Evolutionary conservation across 345 rosid species (phyloP).

Genomic region (Euclidium syriacum): DNA sequence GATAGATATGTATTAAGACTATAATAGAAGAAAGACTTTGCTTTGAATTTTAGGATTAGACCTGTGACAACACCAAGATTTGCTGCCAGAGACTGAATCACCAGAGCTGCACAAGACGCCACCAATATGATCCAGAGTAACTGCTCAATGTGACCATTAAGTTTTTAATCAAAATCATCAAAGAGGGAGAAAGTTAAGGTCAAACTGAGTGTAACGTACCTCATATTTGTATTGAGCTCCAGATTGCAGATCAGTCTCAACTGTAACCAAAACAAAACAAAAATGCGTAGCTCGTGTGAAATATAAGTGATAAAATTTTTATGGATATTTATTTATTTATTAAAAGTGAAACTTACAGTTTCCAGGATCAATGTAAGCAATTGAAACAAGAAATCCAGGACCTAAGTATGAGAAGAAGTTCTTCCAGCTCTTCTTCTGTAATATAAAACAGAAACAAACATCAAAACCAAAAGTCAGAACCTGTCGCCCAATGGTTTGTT

Average conservation of each 20-base stretch:
- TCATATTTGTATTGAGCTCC: conserved; percentile 80
- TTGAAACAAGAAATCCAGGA: conserved; percentile 86
- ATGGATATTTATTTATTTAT: not conserved
- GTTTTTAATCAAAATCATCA: not conserved
- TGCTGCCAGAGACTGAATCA: conserved; percentile 78
- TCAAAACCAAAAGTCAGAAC: conserved; percentile 8
- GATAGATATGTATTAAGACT: not conserved
- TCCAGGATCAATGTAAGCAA: conserved; percentile 93
- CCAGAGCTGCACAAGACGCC: conserved; percentile 76
- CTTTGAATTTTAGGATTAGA: not conserved
- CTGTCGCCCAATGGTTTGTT: no score
- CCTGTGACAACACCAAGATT: conserved; percentile 84
- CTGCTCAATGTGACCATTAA: conserved; percentile 30
- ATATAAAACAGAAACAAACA: not conserved
- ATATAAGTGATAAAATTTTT: not conserved
- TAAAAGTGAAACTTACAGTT: conserved; percentile 57
- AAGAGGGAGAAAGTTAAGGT: not conserved
- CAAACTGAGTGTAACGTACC: conserved; percentile 32
- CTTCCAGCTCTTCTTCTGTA: conserved; percentile 76
- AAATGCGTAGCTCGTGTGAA: not conserved
- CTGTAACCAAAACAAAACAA: conserved; percentile 40
- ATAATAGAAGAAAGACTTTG: not conserved
- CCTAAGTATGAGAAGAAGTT: conserved; percentile 77
- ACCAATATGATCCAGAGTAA: conserved; percentile 75
- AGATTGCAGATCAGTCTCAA: conserved; percentile 84